These are phyloP conservation scores for Dothiorella sarmentorum DNA, from an alignment of 2,329 filamentous ascomycete species.

Conservation along the genomic window DNA sequence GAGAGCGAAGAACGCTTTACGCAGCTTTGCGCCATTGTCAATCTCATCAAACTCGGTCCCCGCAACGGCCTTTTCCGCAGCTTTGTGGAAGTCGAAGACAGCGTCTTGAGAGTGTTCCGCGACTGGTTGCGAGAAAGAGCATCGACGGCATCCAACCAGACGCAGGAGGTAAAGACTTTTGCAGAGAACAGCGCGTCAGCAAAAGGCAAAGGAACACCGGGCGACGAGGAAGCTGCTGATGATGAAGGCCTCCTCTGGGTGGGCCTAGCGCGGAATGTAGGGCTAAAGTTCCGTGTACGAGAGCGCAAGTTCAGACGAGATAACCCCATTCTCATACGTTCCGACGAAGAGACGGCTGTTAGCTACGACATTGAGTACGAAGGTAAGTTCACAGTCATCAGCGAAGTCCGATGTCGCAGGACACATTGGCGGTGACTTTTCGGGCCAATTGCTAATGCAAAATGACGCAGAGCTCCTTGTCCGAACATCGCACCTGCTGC, in stretches of 20 bases:
- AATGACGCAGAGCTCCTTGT: conserved; percentile 60
- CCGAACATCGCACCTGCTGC: conserved; percentile 59
- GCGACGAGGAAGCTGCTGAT: conserved; percentile 19
- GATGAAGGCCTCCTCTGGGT: conserved; percentile 63
- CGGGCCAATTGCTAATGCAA: conserved; percentile 4
- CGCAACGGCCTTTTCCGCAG: conserved; percentile 60
- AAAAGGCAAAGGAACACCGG: conserved; percentile 26
- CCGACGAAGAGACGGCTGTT: conserved; percentile 63
- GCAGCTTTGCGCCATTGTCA: conserved; percentile 67
- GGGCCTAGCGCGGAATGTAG: conserved; percentile 60
- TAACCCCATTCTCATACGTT: conserved; percentile 54
- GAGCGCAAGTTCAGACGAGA: conserved; percentile 47
- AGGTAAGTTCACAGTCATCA: conserved; percentile 47
- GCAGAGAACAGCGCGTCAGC: conserved; percentile 26
- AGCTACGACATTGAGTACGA: conserved; percentile 69
- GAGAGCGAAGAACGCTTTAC: conserved; percentile 71
- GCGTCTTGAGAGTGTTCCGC: conserved; percentile 68
- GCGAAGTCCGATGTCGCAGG: conserved; percentile 13
- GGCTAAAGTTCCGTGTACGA: conserved; percentile 63
- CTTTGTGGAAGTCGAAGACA: conserved; percentile 58
- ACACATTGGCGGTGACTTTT: neutral
- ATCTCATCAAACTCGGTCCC: conserved; percentile 64
- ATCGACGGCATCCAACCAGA: neutral
- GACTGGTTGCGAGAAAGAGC: conserved; percentile 58
- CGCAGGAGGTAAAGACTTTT: neutral